Base-by-base conservation (phyloP, 805 yeast genomes). In the Teunomyces barrocoloradensis region DNA sequence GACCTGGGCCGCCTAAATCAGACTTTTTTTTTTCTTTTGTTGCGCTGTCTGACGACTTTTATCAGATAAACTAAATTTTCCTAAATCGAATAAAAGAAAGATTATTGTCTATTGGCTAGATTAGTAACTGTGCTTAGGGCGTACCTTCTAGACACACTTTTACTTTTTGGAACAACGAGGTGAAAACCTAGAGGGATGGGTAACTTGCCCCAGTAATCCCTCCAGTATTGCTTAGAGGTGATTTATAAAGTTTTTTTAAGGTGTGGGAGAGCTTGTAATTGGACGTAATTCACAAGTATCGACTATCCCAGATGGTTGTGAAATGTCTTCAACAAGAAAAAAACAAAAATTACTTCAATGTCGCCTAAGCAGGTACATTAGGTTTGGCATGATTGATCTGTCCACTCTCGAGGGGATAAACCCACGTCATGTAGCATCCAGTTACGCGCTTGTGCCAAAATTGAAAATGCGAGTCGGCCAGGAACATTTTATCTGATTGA, bases 401-500 rank as follows among this genome's bases (percentile, higher is more conserved):
- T 25, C 34, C 34, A 7, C 34, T 32, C 10, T 13, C 34, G 4
- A 6, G 10, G 10, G 18, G 13, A 3, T 10, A 13, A 15, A 5
- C 20, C 20, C 20, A 32, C 34, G 2, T 15, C 9, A 32, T 32
- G 18, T 10, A 32, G 18, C 17, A 25, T 9, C 41, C 25, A 37
- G 27, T 40, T 17, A 41, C 28, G 21, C 20, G 18, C 34, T 32
- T 20, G 10, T n/a, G 6, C 18, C 13, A 13, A 21, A 37, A 11
- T 18, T 37, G 28, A 12, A 41, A 27, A 27, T 41, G 43, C 44
- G 44, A 42, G 21, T 42, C 44, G 44, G 44, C 38, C 18, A 30
- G 40, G 33, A 41, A 41, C 32, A 30, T 12, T 39, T 45, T 45
- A 45, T 45, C 48, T 32, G 40, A 37, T 45, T 41, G 43, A 45